These are phyloP conservation scores for Cercis canadensis DNA, from an alignment of 306 rosid species.

Conservation along the genomic window DNA sequence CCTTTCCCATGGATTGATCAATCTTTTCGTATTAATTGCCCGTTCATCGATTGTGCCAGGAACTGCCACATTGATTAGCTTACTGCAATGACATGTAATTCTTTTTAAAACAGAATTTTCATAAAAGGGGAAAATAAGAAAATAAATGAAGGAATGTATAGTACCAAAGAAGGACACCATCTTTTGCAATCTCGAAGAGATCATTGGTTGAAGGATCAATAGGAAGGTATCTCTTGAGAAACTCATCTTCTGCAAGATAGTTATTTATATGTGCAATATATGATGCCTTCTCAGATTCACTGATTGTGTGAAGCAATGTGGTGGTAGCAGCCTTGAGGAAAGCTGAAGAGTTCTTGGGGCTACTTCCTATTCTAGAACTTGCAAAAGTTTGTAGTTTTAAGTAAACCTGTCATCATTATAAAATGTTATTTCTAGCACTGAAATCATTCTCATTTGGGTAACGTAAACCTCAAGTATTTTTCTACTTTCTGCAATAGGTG, in stretches of 20 bases:
- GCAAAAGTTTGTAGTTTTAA: conserved; percentile 80
- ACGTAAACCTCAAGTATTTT: conserved; percentile 5
- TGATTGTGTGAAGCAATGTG: conserved; percentile 95
- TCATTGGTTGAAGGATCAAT: conserved; percentile 88
- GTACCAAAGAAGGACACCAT: conserved; percentile 96
- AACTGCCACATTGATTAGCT: conserved; percentile 96
- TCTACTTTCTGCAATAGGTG: conserved; percentile 12
- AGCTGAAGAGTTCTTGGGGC: conserved; percentile 81
- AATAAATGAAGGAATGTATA: neutral
- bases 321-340: conserved; percentile 96
- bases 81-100: conserved; percentile 60
- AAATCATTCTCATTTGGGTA: neutral
- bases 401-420: conserved; percentile 63
- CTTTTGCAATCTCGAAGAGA: conserved; percentile 86
- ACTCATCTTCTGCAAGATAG: conserved; percentile 83
- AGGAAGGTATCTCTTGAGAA: conserved; percentile 80
- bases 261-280: conserved; percentile 90
- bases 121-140: neutral
- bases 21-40: conserved; percentile 83
- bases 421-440: neutral
- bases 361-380: conserved; percentile 72
- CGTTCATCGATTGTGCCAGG: conserved; percentile 96
- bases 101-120: neutral
- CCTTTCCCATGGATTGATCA: conserved; percentile 98
- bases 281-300: conserved; percentile 97